Evolutionary conservation across 73 alveolate genomes (phyloP), one percentile per base, ranked within the genome.

Genomic region (Paramecium sexaurelia): DNA sequence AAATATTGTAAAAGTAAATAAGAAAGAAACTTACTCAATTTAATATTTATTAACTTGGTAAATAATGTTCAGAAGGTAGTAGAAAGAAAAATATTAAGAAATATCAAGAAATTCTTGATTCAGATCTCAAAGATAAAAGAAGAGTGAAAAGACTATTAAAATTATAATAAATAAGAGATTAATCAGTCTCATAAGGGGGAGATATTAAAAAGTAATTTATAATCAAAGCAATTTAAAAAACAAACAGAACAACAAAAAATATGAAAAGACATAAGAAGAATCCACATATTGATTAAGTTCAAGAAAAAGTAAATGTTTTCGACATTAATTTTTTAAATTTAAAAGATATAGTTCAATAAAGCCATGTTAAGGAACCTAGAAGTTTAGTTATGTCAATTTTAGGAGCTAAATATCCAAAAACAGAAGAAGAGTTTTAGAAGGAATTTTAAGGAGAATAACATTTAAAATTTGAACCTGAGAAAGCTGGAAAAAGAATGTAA

Each of bases 361-460:
- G 95, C 41, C 95, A 92, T 92, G 41, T 91, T 3, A 91, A 55
- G 1, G 87, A 92, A 20, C 95, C 95, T 24, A 32, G 67, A 55
- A 55, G 40, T 35, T 9, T 55, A 7, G 95, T 92, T 2, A 26
- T 43, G 55, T 66, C 61, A 3, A 51, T 92, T 73, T 66, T 92
- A 3, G 95, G 95, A 13, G 92, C 29, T 37, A 67, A 71, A 55
- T 92, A 92, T 69, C 95, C 95, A 13, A 43, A 91, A 37, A 91
- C 95, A 2, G 67, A 26, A 11, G 95, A 92, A 19, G 95, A 40
- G 17, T 92, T 56, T 51, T 26, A 89, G 26, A 35, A 87, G 20
- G 41, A 24, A 32, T 85, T 85, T 29, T 66, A 71, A 11, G 92
- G 22, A 6, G 92, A 37, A 13, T 84, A 10, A 7, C n/a, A 37